These are phyloP conservation scores for Cardamine chenopodiifolia DNA, from an alignment of 345 rosid species.

Conservation along the genomic window DNA sequence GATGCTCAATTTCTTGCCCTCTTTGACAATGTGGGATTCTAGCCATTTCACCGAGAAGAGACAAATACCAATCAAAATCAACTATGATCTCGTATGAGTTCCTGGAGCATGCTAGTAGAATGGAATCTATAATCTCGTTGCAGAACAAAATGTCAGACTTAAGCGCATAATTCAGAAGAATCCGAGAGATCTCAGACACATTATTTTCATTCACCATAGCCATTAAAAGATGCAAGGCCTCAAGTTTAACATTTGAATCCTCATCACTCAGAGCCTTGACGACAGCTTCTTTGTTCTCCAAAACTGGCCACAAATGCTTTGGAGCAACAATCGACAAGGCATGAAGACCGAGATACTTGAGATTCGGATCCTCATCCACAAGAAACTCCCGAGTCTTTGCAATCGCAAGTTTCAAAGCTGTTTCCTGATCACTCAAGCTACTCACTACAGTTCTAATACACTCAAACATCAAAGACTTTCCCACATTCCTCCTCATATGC, in stretches of 20 bases:
- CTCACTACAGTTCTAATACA: constrained; percentile 77
- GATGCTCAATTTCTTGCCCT: constrained; percentile 86
- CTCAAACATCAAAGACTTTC: constrained; percentile 86
- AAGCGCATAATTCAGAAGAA: constrained; percentile 78
- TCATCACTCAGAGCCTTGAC: constrained; percentile 80
- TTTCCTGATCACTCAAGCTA: constrained; percentile 83
- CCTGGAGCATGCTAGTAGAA: constrained; percentile 67
- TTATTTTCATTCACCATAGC: constrained; percentile 85
- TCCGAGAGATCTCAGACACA: constrained; percentile 71
- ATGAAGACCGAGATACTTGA: constrained; percentile 91
- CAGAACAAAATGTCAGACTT: constrained; percentile 90
- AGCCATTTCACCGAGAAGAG: constrained; percentile 88
- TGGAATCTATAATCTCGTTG: constrained; percentile 80
- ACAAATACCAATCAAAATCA: constrained; percentile 93
- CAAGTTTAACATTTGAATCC: constrained; percentile 79
- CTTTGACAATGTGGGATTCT: constrained; percentile 80
- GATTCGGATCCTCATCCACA: constrained; percentile 84
- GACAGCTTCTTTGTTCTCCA: constrained; percentile 86
- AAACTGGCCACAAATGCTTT: constrained; percentile 76
- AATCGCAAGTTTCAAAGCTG: constrained; percentile 82
- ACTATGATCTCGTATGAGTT: constrained; percentile 71
- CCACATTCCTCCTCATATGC: constrained; percentile 77
- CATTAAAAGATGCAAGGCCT: constrained; percentile 82
- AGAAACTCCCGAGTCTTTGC: constrained; percentile 66
- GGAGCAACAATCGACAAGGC: constrained; percentile 69